Evolutionary conservation across 2,329 filamentous ascomycete genomes (phyloP), one percentile per base, ranked within the genome.

Genomic region (Tolypocladium inflatum): DNA sequence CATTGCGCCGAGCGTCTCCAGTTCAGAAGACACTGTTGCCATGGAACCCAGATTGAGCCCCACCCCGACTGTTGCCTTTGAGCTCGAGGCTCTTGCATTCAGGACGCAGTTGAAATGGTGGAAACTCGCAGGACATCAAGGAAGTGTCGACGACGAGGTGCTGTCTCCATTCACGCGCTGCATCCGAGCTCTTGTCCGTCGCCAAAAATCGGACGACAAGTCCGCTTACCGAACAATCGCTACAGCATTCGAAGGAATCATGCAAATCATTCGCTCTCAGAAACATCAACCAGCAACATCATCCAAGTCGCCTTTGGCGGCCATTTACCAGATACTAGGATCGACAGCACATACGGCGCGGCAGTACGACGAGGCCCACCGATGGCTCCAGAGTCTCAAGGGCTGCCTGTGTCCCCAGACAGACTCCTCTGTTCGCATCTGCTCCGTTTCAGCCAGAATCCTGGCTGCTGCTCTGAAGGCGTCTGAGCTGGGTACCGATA

Each of bases 1-100:
- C 0, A 71, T 91, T 1, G 82, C 85, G 35, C 88, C 89, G 1
- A 87, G 83, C 64, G 76, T 88, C n/a, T 84, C 87, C 2, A 75
- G 76, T 54, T 80, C 82, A 11, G 82, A 86, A 45, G 89, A 92
- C 65, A 70, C 70, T 4, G 63, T 76, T 1, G 84, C 84, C 0
- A 66, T 72, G 4, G 81, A 87, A 59, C 71, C 76, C 10, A 76
- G 79, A 33, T 69, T 84, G 9, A 83, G 79, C 60, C 77, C 85
- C 4, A 75, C 76, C 2, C 85, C 88, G 1, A 73, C 78, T 26
- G 70, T 76, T 2, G 81, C 82, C 1, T 79, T 91, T 55, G 79
- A 82, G 60, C 69, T 91, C 1, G 88, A 91, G 63, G 73, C 78
- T 1, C 69, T 89, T 1, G 87, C 84, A 11, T 77, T 92, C 43